phyloP scores from a whole-genome alignment of 148 eudicot species.

The Amaranthus palmeri region DNA sequence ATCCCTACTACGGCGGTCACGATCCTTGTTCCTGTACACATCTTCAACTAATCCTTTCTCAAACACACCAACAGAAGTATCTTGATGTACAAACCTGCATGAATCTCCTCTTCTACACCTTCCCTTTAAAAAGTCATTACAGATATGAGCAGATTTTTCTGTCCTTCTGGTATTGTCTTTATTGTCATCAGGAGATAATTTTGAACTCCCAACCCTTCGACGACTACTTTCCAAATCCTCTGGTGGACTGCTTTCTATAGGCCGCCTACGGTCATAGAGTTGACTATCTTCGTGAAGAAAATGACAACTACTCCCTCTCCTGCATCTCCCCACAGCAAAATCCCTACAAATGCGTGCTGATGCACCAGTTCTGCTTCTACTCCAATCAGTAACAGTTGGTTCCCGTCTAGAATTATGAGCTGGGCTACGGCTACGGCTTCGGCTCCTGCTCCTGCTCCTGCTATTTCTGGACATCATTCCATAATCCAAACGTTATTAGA shows the following conservation, averaged over 20 bases:
- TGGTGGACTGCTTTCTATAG: conserved; percentile 30
- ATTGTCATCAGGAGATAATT: conserved; percentile 26
- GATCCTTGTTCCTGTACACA: conserved; percentile 29
- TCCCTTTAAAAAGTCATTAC: conserved; percentile 44
- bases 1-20: conserved; percentile 26
- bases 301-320: conserved; percentile 56
- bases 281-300: conserved; percentile 49
- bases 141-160: conserved; percentile 31
- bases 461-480: conserved; percentile 23
- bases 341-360: conserved; percentile 51
- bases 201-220: conserved; percentile 30
- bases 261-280: conserved; percentile 33
- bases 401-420: conserved; percentile 39
- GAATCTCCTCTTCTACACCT: conserved; percentile 38
- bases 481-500: neutral
- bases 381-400: conserved; percentile 34
- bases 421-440: conserved; percentile 46
- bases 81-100: conserved; percentile 35
- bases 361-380: conserved; percentile 36
- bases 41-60: conserved; percentile 26
- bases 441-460: conserved; percentile 25
- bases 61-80: conserved; percentile 27
- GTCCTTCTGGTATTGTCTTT: conserved; percentile 25
- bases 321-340: conserved; percentile 58
- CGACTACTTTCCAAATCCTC: conserved; percentile 46